Evolutionary conservation across 495 filamentous ascomycete genomes (phyloP), one percentile per base, ranked within the genome.

Genomic region (Xylaria scruposa): DNA sequence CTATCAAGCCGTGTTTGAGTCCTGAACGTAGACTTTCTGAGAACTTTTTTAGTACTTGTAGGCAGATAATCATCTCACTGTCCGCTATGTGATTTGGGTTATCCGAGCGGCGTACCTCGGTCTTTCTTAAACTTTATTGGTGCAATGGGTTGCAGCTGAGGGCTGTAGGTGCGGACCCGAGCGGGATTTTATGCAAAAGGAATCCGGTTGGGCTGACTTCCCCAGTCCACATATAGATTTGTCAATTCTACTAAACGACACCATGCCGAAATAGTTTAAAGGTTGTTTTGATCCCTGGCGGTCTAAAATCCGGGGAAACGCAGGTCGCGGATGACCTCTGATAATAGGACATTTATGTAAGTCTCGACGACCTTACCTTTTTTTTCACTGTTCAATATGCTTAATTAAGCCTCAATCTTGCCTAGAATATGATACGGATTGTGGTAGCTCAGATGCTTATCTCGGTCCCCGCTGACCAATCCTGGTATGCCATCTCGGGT

Each of bases 401-500:
- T 56, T 56, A 10, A 5, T 56, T 56, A 10, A 5, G 26, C 17
- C 21, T 26, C 12, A 9, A 53, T 26, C 7, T 13, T 53, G 13
- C 3, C n/a, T 26, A 26, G 21, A 53, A 26, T 56, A 56, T 56
- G 53, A 31, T 31, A 56, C 29, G 29, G 29, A 3, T 4, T 54
- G 24, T 53, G 9, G n/a, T 26, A 53, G 49, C 19, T 49, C 0
- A 24, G 49, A 24, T 53, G 7, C 24, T 54, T 29, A 54, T 29
- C 51, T 54, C 26, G 51, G 12, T 29, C 24, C 10, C 8, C 8
- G 26, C 24, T 29, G 49, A 24, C 21, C 21, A 12, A 51, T 24
- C 49, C 49, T 24, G 49, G 49, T 24, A 51, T 51, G n/a, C 21
- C 51, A 54, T 54, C 51, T 29, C 53, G 53, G 53, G 53, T 31